phyloP scores from a whole-genome alignment of 768 basidiomycete genomes.

The Paxillus involutus region DNA sequence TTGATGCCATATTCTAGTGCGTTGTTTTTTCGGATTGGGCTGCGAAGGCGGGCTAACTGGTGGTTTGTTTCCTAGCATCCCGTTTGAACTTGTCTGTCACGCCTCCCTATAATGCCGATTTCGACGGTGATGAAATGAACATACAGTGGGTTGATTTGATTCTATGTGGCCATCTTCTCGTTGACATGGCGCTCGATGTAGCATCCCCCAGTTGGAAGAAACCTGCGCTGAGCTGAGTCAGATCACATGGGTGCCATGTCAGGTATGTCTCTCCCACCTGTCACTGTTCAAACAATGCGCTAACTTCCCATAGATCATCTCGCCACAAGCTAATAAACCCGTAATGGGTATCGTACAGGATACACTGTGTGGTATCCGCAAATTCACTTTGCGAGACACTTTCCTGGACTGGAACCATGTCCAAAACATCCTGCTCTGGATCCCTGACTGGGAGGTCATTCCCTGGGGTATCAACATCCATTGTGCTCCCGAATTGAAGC shows the following conservation, averaged over 20 bases:
- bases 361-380: conserved; percentile 95
- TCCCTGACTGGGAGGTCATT: conserved; percentile 96
- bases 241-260: conserved; percentile 97
- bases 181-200: conserved; percentile 31
- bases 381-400: conserved; percentile 93
- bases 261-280: conserved; percentile 47
- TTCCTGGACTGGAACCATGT: conserved; percentile 96
- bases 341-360: conserved; percentile 99
- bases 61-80: conserved; percentile 63
- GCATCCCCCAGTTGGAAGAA: conserved; percentile 97
- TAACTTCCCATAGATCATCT: conserved; percentile 73
- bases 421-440: conserved; percentile 97
- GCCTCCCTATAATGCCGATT: conserved; percentile 98
- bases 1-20: conserved; percentile 97
- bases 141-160: conserved; percentile 77
- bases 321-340: conserved; percentile 98
- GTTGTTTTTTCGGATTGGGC: conserved; percentile 30
- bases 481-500: conserved; percentile 77
- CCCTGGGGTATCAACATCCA: conserved; percentile 95
- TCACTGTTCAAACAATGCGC: neutral
- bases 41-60: conserved; percentile 13
- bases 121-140: conserved; percentile 99
- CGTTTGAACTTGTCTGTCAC: conserved; percentile 97
- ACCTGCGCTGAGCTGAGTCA: conserved; percentile 97
- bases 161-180: conserved; percentile 2